Evolutionary conservation across 1,139 yeast species (phyloP).

Genomic region (Zygosaccharomyces sapae): DNA sequence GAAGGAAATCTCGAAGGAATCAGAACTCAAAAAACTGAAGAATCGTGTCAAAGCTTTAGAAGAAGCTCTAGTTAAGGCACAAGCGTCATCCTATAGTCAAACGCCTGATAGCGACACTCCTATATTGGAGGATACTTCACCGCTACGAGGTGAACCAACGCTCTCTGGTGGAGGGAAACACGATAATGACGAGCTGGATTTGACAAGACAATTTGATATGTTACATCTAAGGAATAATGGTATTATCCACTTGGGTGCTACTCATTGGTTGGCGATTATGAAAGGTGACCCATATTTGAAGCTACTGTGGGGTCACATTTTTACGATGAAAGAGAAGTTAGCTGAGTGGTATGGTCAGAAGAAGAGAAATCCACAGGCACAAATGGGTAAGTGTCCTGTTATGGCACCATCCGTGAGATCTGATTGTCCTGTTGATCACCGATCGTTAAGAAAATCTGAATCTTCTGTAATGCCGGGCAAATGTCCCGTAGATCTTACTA

Average conservation of each 20-base stretch:
- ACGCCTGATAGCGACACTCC: slow-evolving; percentile 19
- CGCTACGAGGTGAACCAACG: background rate
- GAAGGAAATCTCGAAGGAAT: slow-evolving; percentile 47
- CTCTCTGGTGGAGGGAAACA: slow-evolving; percentile 2
- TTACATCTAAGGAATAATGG: slow-evolving; percentile 47
- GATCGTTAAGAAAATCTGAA: slow-evolving; percentile 1
- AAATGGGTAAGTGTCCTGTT: slow-evolving; percentile 5
- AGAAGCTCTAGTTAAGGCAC: slow-evolving; percentile 29
- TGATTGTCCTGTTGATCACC: slow-evolving; percentile 16
- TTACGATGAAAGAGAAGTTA: slow-evolving; percentile 45
- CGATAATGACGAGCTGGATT: slow-evolving; percentile 40
- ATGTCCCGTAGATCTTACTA: slow-evolving; percentile 20
- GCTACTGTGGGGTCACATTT: slow-evolving; percentile 49
- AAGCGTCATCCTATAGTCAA: slow-evolving; percentile 19
- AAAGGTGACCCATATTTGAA: slow-evolving; percentile 50
- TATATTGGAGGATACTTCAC: slow-evolving; percentile 10
- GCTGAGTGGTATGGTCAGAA: slow-evolving; percentile 33
- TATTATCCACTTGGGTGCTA: slow-evolving; percentile 48
- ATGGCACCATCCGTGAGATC: background rate
- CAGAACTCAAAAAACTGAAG: slow-evolving; percentile 34
- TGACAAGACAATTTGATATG: slow-evolving; percentile 47
- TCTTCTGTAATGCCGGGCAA: slow-evolving; percentile 14
- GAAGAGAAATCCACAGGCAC: slow-evolving; percentile 14
- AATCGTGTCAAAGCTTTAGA: slow-evolving; percentile 35
- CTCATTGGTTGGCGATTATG: slow-evolving; percentile 52